Percentiles rank a stretch among this genome's conserved stretches.
These are phyloP conservation scores for Penicillium silybi DNA, from an alignment of 495 filamentous ascomycete genomes.

Conservation along the genomic window DNA sequence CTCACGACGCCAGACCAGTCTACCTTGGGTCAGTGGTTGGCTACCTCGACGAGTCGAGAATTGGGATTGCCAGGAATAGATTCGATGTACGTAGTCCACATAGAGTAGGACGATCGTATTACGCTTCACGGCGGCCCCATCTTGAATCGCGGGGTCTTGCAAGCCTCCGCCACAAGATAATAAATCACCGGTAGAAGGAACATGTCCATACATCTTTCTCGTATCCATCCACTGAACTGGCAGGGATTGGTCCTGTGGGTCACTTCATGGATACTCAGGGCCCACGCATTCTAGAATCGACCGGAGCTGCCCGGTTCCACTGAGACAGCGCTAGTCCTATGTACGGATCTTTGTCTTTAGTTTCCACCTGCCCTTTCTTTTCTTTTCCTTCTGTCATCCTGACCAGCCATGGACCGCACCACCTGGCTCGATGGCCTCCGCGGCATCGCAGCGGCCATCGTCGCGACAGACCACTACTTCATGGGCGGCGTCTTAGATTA, in stretches of 20 bases:
- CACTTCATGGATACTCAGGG: not conserved
- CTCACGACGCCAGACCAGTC: conserved; percentile 17
- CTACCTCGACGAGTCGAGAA: conserved; percentile 16
- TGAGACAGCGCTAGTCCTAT: not conserved
- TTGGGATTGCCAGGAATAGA: conserved; percentile 18
- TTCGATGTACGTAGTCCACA: not conserved
- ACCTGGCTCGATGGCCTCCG: conserved; percentile 28
- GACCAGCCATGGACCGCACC: conserved; percentile 16
- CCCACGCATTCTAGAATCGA: not conserved
- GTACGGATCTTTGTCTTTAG: not conserved
- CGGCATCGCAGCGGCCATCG: conserved; percentile 20
- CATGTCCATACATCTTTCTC: not conserved
- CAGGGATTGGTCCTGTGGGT: too few species aligned
- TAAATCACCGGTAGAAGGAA: not conserved
- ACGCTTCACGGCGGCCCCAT: not conserved
- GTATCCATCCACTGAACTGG: not conserved
- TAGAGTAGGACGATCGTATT: conserved; percentile 1
- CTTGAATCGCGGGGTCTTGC: not conserved
- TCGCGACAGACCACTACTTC: conserved; percentile 17
- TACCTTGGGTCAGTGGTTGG: conserved; percentile 29
- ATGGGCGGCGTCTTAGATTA: conserved; percentile 13
- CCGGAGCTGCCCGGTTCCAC: not conserved
- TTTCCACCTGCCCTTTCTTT: not conserved
- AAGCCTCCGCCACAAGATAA: not conserved
- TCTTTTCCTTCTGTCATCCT: not conserved